Evolutionary conservation across 1,139 yeast genomes (phyloP).

Genomic region (Pichia sp.): DNA sequence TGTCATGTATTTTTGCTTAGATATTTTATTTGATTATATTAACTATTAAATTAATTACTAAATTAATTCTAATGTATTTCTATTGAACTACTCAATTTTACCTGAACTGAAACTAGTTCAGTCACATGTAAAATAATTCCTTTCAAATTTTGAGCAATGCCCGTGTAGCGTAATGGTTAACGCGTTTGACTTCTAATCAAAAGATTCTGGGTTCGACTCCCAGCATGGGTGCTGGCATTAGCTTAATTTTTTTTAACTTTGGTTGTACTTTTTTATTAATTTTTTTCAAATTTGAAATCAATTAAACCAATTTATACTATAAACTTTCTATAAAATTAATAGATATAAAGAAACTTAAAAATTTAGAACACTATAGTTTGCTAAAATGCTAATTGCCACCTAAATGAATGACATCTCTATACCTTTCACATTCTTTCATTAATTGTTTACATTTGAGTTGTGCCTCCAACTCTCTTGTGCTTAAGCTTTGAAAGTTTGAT

Average conservation of each 20-base stretch:
- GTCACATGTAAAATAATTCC: no score
- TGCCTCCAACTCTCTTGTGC: conserved; percentile 38
- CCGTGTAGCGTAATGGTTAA: conserved; percentile 19
- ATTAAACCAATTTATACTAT: background rate
- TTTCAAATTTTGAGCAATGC: conserved; percentile 8
- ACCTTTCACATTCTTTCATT: conserved; percentile 44
- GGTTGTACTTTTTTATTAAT: background rate
- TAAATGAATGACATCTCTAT: conserved; percentile 28
- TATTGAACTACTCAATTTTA: no score
- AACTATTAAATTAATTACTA: no score
- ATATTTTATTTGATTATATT: no score
- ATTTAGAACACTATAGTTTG: no score
- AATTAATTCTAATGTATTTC: no score
- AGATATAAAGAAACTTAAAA: background rate
- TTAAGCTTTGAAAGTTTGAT: conserved; percentile 35
- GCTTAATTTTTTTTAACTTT: conserved; percentile 4
- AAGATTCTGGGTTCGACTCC: conserved; percentile 20
- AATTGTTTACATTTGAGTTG: conserved; percentile 38
- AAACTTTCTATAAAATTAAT: background rate
- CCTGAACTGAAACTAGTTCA: no score
- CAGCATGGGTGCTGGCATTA: conserved; percentile 17
- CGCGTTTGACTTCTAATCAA: conserved; percentile 19
- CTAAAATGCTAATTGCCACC: background rate
- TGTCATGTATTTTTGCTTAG: no score
- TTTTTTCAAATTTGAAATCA: background rate